These are phyloP conservation scores for Voacanga thouarsii DNA, from an alignment of 257 asterid species.

Conservation along the genomic window DNA sequence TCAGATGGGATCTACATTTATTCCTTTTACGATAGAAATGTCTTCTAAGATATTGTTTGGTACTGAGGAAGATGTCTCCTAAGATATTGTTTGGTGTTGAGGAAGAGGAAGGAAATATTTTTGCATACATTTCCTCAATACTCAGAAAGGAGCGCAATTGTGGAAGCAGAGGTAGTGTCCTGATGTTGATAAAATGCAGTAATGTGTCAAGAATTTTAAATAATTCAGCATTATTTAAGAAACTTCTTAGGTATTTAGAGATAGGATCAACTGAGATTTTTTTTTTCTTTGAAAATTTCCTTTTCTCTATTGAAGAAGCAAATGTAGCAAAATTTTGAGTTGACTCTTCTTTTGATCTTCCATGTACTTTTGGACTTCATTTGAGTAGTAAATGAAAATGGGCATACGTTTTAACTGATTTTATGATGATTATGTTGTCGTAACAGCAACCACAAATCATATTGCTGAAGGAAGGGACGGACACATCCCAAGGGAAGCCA, in stretches of 20 bases:
- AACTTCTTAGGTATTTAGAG: not conserved
- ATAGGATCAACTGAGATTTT: not conserved
- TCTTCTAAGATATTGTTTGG: not conserved
- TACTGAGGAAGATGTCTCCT: not conserved
- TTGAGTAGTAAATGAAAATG: not conserved
- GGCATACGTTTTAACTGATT: not conserved
- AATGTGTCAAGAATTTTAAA: not conserved
- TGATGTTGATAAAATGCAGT: not conserved
- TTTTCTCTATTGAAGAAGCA: not conserved
- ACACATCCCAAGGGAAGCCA: conserved; percentile 95
- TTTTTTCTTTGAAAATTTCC: not conserved
- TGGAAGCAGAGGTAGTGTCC: not conserved
- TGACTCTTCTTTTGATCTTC: not conserved
- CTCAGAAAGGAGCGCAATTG: not conserved
- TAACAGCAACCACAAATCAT: conserved; percentile 98
- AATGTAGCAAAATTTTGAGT: not conserved
- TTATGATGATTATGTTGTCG: conserved; percentile 15
- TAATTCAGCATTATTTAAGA: not conserved
- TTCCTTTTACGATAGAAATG: not conserved
- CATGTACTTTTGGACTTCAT: not conserved
- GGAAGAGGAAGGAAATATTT: not conserved
- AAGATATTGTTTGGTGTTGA: not conserved
- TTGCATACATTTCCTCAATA: not conserved
- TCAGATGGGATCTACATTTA: not conserved
- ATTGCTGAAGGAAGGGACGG: conserved; percentile 97